A percentile compares a stretch with the other conserved stretches of the same genome.
Conservation (phyloP, 768 basidiomycete species). For the Lactarius akahatsu region DNA sequence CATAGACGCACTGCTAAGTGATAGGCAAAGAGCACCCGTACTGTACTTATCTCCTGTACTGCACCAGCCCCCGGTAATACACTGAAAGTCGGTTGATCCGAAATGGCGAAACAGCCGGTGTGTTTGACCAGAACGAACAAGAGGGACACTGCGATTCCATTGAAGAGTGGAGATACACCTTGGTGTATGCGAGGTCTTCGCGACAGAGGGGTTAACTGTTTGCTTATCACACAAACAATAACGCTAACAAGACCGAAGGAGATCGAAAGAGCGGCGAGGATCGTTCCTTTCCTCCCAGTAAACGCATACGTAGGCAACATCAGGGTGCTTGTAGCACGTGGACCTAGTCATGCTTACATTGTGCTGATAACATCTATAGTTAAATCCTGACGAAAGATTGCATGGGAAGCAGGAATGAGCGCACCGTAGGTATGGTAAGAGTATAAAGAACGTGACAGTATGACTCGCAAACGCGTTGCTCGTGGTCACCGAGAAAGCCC, state of each 20-base stretch:
- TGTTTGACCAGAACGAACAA: slow-evolving; percentile 7
- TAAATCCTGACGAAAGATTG: not conserved
- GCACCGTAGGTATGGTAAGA: slow-evolving; percentile 17
- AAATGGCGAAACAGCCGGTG: slow-evolving; percentile 19
- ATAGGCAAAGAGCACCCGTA: slow-evolving; percentile 1
- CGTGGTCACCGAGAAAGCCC: slow-evolving; percentile 12
- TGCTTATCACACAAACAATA: slow-evolving; percentile 14
- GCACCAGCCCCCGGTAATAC: not conserved
- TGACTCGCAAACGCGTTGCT: not conserved
- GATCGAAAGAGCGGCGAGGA: slow-evolving; percentile 14
- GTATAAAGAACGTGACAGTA: slow-evolving; percentile 19
- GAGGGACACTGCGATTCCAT: slow-evolving; percentile 7
- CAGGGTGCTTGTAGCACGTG: not conserved
- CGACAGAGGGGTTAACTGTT: slow-evolving; percentile 9
- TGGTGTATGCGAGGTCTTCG: not conserved
- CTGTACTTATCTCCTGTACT: too few relatives aligned
- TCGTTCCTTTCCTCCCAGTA: slow-evolving; percentile 1
- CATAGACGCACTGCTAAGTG: slow-evolving; percentile 20
- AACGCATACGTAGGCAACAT: slow-evolving; percentile 28
- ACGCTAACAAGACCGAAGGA: slow-evolving; percentile 9
- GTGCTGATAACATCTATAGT: slow-evolving; percentile 18
- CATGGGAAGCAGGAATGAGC: not conserved
- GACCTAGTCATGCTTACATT: slow-evolving; percentile 13
- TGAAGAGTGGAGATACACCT: not conserved
- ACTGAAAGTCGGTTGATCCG: not conserved